Evolutionary conservation across 2,329 filamentous ascomycete species (phyloP).

Genomic region (Talaromyces sp.): DNA sequence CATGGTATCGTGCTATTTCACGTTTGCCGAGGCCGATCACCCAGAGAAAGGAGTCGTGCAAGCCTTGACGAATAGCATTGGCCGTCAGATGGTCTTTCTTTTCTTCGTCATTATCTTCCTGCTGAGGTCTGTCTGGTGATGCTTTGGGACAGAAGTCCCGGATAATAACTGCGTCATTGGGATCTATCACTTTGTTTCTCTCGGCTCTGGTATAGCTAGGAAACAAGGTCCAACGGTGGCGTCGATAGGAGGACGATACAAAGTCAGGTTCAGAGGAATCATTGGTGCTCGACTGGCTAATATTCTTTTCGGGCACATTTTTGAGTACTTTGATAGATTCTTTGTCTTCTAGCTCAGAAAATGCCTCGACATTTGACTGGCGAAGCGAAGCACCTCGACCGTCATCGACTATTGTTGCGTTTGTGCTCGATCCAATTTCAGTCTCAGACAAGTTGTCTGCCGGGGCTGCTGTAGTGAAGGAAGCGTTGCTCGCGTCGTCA

Average conservation of each 20-base stretch:
- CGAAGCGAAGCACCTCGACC: not conserved
- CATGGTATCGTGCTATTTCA: constrained; percentile 20
- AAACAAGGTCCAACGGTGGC: constrained; percentile 24
- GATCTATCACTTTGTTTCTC: constrained; percentile 19
- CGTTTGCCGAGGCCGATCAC: constrained; percentile 14
- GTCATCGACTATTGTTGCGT: not conserved
- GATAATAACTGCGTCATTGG: constrained; percentile 21
- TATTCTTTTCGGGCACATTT: not conserved
- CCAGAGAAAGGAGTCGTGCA: constrained; percentile 13
- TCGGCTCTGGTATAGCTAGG: constrained; percentile 22
- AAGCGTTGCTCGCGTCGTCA: constrained; percentile 19
- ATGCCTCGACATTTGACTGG: not conserved
- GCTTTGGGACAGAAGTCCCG: constrained; percentile 22
- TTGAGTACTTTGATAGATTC: not conserved
- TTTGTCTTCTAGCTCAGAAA: not conserved
- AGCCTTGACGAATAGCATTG: constrained; percentile 17
- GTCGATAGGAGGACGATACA: not conserved
- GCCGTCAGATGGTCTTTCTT: constrained; percentile 7
- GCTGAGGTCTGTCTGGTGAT: constrained; percentile 14
- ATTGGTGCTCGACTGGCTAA: not conserved
- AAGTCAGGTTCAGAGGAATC: not conserved
- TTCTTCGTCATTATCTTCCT: constrained; percentile 1
- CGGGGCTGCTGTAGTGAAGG: not conserved
- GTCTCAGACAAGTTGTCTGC: not conserved
- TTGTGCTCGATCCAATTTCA: not conserved